A percentile compares a stretch with the other conserved stretches of the same genome.
These are phyloP conservation scores for Aurantiochytrium sp. DNA, from an alignment of 108 stramenopile genomes.

Conservation along the genomic window DNA sequence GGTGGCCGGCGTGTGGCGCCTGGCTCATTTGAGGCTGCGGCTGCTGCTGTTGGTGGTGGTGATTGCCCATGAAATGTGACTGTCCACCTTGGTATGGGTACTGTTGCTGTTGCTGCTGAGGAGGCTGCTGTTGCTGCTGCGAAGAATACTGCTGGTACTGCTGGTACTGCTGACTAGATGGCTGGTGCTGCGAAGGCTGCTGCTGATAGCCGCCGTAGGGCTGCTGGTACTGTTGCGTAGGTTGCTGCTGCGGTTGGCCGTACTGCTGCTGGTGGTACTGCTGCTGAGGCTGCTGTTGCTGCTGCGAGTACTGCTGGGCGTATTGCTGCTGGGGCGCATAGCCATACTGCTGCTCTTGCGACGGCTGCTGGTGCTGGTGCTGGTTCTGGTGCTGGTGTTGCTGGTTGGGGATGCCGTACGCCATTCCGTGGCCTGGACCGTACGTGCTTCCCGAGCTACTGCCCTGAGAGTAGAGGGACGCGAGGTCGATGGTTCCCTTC, in stretches of 20 bases:
- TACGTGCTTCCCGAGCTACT: constrained; percentile 1
- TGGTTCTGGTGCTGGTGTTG: constrained; percentile 25
- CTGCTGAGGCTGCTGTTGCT: neutral
- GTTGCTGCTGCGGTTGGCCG: neutral
- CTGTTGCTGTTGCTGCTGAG: neutral
- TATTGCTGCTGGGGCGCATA: constrained; percentile 26
- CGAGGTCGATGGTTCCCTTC: neutral
- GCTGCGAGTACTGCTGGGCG: neutral
- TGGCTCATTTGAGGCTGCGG: neutral
- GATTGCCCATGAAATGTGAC: too few relatives aligned
- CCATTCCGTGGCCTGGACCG: neutral
- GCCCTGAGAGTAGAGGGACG: constrained; percentile 15
- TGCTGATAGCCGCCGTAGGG: neutral
- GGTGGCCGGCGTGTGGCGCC: neutral
- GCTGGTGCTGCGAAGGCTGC: neutral
- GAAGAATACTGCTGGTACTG: neutral
- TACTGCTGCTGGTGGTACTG: neutral
- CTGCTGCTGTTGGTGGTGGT: neutral
- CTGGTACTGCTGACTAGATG: neutral
- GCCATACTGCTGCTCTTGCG: neutral
- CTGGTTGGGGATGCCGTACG: neutral
- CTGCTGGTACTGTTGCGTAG: neutral
- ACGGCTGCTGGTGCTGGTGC: neutral
- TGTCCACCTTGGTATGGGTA: neutral
- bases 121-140: constrained; percentile 6